phyloP scores from a whole-genome alignment of 495 filamentous ascomycete species.

The Aspergillus avenaceus region DNA sequence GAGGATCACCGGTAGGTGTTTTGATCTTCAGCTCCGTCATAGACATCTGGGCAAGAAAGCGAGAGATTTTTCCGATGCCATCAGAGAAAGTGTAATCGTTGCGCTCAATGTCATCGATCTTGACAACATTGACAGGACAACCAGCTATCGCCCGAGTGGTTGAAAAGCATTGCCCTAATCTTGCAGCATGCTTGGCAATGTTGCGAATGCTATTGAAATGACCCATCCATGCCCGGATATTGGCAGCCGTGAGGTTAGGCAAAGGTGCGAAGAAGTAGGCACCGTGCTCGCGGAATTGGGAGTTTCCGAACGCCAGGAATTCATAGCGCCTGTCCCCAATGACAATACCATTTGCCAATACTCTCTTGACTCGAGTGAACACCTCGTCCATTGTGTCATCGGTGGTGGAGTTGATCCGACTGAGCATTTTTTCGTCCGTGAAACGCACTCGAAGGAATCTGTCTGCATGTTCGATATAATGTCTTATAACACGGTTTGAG shows the following conservation, averaged over 20 bases:
- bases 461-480: conserved; percentile 63
- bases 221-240: conserved; percentile 92
- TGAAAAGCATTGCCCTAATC: conserved; percentile 93
- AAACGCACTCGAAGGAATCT: conserved; percentile 91
- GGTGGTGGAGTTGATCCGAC: conserved; percentile 52
- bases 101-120: conserved; percentile 59
- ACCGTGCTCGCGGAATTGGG: conserved; percentile 87
- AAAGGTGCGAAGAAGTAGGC: conserved; percentile 82
- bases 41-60: conserved; percentile 66
- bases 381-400: conserved; percentile 62
- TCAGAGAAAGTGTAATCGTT: conserved; percentile 77
- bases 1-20: conserved; percentile 41
- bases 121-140: conserved; percentile 32
- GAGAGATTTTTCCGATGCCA: conserved; percentile 90
- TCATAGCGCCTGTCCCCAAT: conserved; percentile 80
- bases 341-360: conserved; percentile 71
- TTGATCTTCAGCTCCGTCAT: conserved; percentile 57
- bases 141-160: conserved; percentile 70
- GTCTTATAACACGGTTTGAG: conserved; percentile 80
- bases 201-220: conserved; percentile 70
- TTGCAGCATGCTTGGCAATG: conserved; percentile 80
- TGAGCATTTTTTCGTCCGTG: conserved; percentile 70
- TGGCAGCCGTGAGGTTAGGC: conserved; percentile 55
- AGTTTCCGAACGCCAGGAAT: conserved; percentile 94
- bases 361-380: conserved; percentile 67